Conservation (phyloP, 1,284 basidiomycete genomes). For the Sanghuangporus baumii region DNA sequence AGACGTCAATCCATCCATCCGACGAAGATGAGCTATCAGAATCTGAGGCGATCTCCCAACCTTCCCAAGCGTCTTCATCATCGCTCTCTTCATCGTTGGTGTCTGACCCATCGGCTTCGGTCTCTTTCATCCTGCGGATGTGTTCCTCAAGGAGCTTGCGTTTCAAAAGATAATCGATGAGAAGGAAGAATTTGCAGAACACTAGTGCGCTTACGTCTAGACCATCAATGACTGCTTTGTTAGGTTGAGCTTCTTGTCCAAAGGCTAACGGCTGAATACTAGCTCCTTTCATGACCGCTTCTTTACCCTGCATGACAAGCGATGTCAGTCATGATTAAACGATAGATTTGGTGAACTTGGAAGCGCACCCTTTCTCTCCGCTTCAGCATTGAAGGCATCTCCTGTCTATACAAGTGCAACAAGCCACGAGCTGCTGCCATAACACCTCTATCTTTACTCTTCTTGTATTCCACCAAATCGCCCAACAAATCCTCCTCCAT, state of each 20-base stretch:
- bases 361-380: conserved; percentile 72
- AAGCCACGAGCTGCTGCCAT: conserved; percentile 84
- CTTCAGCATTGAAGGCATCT: conserved; percentile 92
- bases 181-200: neutral
- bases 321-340: neutral
- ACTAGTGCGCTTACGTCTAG: conserved; percentile 53
- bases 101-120: conserved; percentile 48
- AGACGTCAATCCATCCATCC: conserved; percentile 84
- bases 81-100: conserved; percentile 53
- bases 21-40: conserved; percentile 57
- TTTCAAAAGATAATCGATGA: conserved; percentile 8
- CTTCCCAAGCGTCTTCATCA: conserved; percentile 78
- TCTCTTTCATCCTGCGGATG: conserved; percentile 62
- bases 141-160: conserved; percentile 83
- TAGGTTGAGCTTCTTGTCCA: conserved; percentile 71
- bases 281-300: conserved; percentile 65
- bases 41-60: conserved; percentile 86
- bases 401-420: conserved; percentile 90
- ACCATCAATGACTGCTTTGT: conserved; percentile 83
- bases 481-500: conserved; percentile 93
- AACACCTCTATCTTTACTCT: conserved; percentile 93
- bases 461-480: conserved; percentile 92
- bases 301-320: conserved; percentile 62
- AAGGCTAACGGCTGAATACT: conserved; percentile 63
- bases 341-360: neutral